Evolutionary conservation across 2,329 filamentous ascomycete species (phyloP), one percentile per base, ranked within the genome.

Genomic region (Pseudocercospora fijiensis): DNA sequence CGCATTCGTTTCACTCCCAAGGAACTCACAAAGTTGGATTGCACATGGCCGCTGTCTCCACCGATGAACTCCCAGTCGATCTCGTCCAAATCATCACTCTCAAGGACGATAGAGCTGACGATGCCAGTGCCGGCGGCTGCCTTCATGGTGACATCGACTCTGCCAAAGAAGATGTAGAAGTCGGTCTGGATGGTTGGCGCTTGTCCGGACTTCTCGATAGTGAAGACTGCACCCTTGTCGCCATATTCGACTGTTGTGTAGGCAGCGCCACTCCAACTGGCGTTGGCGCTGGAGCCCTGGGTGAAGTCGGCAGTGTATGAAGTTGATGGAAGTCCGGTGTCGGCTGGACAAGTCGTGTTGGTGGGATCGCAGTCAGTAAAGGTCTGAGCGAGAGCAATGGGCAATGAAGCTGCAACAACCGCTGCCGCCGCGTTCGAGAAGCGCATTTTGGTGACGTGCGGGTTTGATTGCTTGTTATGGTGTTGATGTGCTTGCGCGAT

Each of bases 131-230:
- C 92, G 0, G 82, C 78, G 0, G 92, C 87, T 4, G 90, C 89
- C 80, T 91, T 91, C 81, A 95, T 84, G 69, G 84, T 83, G 61
- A 94, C 84, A 76, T 94, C 91, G 61, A 91, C 87, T 65, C 88
- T 86, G 60, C 92, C 92, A 69, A 90, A 94, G 78, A 96, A 92
- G 78, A 96, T 89, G 80, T 92, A 95, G 76, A 92, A 94, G 71
- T 88, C 86, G 24, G 67, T 68, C 11, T 62, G 53, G 10, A 69
- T 69, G 13, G 67, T 81, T 93, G 92, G 90, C 0, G 91, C 90
- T 71, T 96, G 86, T 67, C 88, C 86, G 67, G 86, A 83, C 74
- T 88, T 83, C 61, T 77, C 79, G 78, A 96, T 88, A 58, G 84
- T 89, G 79, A 96, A 93, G 61, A 84, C 80, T 51, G 90, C 89